A percentile compares a stretch with the other conserved stretches of the same genome.
Evolutionary conservation across 768 basidiomycete genomes (phyloP).

Genomic region (Boletus rubescentipes): DNA sequence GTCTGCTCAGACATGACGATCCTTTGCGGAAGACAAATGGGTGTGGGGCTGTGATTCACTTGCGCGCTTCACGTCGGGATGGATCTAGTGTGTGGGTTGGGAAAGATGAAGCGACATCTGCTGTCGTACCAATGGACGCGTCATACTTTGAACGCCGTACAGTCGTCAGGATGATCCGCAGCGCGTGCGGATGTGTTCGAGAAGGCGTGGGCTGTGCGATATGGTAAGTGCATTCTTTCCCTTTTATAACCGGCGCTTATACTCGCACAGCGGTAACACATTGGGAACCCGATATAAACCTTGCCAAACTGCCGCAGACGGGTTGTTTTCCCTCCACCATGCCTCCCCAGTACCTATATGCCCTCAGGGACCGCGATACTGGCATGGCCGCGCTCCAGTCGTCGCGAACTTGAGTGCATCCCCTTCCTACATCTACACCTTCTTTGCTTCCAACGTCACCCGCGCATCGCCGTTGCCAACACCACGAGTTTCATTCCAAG

Average conservation of each 20-base stretch:
- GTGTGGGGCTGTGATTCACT: slow-evolving; percentile 63
- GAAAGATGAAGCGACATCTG: slow-evolving; percentile 47
- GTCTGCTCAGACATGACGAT: slow-evolving; percentile 5
- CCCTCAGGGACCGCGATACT: slow-evolving; percentile 45
- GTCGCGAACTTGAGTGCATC: slow-evolving; percentile 15
- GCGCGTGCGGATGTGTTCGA: slow-evolving; percentile 63
- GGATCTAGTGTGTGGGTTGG: slow-evolving; percentile 59
- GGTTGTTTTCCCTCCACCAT: slow-evolving; percentile 33
- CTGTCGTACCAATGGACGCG: slow-evolving; percentile 55
- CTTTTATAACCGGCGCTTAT: slow-evolving; percentile 10
- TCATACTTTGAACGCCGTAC: slow-evolving; percentile 55
- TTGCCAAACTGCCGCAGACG: slow-evolving; percentile 55
- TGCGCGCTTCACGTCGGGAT: slow-evolving; percentile 51
- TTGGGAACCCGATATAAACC: slow-evolving; percentile 63
- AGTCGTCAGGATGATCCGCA: slow-evolving; percentile 49
- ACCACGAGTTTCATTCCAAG: neutral
- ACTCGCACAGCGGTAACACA: slow-evolving; percentile 55
- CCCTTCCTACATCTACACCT: slow-evolving; percentile 40
- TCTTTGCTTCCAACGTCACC: slow-evolving; percentile 47
- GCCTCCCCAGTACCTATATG: slow-evolving; percentile 24
- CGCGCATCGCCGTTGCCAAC: slow-evolving; percentile 24
- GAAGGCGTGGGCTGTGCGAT: slow-evolving; percentile 67
- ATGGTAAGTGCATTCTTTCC: slow-evolving; percentile 39
- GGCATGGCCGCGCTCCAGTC: slow-evolving; percentile 32
- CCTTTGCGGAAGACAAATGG: slow-evolving; percentile 43